A percentile compares a stretch with the other conserved stretches of the same genome.
Conservation (phyloP, 768 basidiomycete species). For the Russula griseocarnosa region DNA sequence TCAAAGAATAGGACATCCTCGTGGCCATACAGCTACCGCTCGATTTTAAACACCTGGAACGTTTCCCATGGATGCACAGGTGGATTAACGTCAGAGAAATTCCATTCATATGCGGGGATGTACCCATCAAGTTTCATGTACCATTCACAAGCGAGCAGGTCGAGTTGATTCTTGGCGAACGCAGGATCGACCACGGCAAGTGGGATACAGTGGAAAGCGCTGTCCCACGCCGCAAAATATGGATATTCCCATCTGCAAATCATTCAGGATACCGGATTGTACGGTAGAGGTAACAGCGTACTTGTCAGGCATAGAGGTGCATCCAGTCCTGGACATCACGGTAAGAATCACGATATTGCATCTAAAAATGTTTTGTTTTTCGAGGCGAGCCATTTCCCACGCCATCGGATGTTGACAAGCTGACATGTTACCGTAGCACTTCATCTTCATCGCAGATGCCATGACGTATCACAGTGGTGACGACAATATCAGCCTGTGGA, state of each 20-base stretch:
- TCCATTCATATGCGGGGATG: constrained; percentile 99
- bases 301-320: constrained; percentile 99
- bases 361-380: constrained; percentile 99
- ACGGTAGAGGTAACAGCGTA: constrained; percentile 36
- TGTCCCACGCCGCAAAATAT: constrained; percentile 98
- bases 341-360: constrained; percentile 72
- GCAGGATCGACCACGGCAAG: constrained; percentile 91
- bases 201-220: constrained; percentile 99
- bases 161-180: constrained; percentile 97
- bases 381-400: constrained; percentile 47
- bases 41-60: constrained; percentile 98
- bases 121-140: constrained; percentile 99
- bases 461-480: constrained; percentile 91
- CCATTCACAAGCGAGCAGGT: constrained; percentile 96
- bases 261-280: constrained; percentile 8
- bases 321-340: constrained; percentile 91
- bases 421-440: constrained; percentile 59
- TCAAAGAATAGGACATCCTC: constrained; percentile 93
- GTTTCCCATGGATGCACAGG: constrained; percentile 99
- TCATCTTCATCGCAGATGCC: constrained; percentile 97
- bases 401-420: not conserved
- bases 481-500: constrained; percentile 83
- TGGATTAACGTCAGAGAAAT: constrained; percentile 97
- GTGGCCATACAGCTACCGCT: constrained; percentile 87
- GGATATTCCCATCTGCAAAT: constrained; percentile 89